Percentiles rank a stretch among this genome's conserved stretches.
phyloP scores from a whole-genome alignment of 768 basidiomycete species.

The Tricholoma terreum region DNA sequence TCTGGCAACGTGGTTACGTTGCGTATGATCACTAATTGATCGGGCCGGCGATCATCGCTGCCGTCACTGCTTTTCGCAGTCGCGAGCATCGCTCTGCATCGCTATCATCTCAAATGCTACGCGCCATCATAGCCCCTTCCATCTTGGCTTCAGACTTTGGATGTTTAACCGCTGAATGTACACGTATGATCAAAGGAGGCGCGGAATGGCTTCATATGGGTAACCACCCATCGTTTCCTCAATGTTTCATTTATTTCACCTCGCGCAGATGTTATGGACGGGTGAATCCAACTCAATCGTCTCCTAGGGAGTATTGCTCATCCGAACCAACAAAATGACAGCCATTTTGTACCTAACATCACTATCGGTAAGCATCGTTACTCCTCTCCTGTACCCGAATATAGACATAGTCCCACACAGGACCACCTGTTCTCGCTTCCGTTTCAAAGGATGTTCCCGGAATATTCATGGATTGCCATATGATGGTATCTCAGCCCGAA shows the following conservation, averaged over 20 bases:
- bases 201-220: slow-evolving; percentile 99
- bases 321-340: slow-evolving; percentile 26
- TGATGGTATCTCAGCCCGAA: slow-evolving; percentile 97
- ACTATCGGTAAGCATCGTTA: slow-evolving; percentile 72
- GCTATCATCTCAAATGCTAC: slow-evolving; percentile 53
- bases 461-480: slow-evolving; percentile 99
- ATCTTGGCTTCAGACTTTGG: slow-evolving; percentile 98
- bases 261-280: slow-evolving; percentile 91
- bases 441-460: slow-evolving; percentile 85
- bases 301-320: slow-evolving; percentile 7
- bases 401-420: slow-evolving; percentile 34
- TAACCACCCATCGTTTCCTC: slow-evolving; percentile 25
- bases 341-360: slow-evolving; percentile 98
- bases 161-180: slow-evolving; percentile 91
- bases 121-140: slow-evolving; percentile 93
- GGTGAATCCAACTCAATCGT: slow-evolving; percentile 43
- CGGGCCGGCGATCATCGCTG: too few relatives aligned
- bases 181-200: slow-evolving; percentile 91
- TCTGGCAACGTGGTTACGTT: slow-evolving; percentile 2
- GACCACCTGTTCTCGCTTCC: slow-evolving; percentile 83
- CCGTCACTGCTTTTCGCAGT: neutral
- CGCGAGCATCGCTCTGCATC: neutral
- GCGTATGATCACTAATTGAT: neutral
- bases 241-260: slow-evolving; percentile 8
- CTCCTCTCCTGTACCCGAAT: slow-evolving; percentile 6